phyloP scores from a whole-genome alignment of 306 rosid species.

The Trifolium subterraneum region DNA sequence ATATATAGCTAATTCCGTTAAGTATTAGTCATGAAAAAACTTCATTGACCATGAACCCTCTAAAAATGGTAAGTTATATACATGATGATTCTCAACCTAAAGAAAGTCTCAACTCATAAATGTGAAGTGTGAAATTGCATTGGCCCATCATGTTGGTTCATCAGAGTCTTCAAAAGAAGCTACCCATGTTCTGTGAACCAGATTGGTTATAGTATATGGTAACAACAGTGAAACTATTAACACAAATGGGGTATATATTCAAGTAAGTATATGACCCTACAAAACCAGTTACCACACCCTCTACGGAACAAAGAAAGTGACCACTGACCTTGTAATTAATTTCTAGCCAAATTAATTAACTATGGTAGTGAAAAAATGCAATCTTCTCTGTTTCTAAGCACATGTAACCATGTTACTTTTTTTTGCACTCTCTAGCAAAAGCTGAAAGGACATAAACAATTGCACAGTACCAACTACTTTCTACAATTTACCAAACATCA shows the following conservation, averaged over 20 bases:
- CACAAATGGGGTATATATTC: conserved; percentile 18
- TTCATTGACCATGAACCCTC: not conserved
- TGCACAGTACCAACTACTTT: conserved; percentile 44
- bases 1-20: not conserved
- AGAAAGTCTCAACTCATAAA: conserved; percentile 13
- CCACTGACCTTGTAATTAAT: conserved; percentile 4
- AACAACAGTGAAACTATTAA: conserved; percentile 32
- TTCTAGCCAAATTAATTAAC: not conserved
- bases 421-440: conserved; percentile 24
- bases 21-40: not conserved
- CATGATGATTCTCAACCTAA: not conserved
- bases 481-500: conserved; percentile 43
- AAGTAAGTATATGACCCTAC: conserved; percentile 46
- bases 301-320: conserved; percentile 38
- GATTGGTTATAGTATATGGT: conserved; percentile 40
- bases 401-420: conserved; percentile 53
- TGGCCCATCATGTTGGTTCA: conserved; percentile 40
- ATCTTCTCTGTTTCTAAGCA: conserved; percentile 34
- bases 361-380: not conserved
- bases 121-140: conserved; percentile 18
- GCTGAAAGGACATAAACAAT: conserved; percentile 38
- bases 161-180: conserved; percentile 44
- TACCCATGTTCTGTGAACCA: conserved; percentile 66
- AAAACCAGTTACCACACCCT: not conserved
- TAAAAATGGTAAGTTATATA: not conserved